These are phyloP conservation scores for Pythium aquatile DNA, from an alignment of 352 stramenopile species.

Conservation along the genomic window DNA sequence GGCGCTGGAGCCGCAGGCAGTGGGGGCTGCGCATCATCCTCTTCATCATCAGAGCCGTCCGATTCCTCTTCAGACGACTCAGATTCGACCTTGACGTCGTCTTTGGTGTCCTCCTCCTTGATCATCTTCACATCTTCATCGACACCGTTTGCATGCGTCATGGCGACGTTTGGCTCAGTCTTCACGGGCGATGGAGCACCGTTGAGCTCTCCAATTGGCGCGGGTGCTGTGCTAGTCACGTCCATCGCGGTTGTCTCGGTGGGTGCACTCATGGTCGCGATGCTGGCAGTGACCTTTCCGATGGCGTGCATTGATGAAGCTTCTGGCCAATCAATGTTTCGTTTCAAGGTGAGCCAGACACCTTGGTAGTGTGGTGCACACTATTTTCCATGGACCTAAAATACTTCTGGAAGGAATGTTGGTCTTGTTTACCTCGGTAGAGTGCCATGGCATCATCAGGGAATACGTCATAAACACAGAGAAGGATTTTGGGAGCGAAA, in stretches of 20 bases:
- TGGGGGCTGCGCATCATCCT: not conserved
- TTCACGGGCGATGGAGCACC: not conserved
- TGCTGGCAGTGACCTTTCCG: conserved; percentile 9
- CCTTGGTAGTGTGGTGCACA: conserved; percentile 9
- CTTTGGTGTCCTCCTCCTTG: conserved; percentile 3
- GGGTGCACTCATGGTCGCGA: not conserved
- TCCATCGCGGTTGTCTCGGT: not conserved
- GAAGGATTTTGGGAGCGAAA: not conserved
- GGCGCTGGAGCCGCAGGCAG: not conserved
- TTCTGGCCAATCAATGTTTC: conserved; percentile 15
- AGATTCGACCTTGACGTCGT: conserved; percentile 1
- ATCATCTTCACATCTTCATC: conserved; percentile 14
- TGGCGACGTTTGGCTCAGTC: not conserved
- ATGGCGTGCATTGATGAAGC: conserved; percentile 10
- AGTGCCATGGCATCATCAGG: not conserved
- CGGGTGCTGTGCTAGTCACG: not conserved
- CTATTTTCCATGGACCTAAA: not conserved
- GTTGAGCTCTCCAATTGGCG: conserved; percentile 1
- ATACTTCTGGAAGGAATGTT: not conserved
- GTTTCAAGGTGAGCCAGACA: conserved; percentile 13
- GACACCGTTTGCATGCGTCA: not conserved
- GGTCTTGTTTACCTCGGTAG: not conserved
- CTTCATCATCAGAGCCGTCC: conserved; percentile 13
- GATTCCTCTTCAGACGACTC: conserved; percentile 9
- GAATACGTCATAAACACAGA: conserved; percentile 4